Conservation (phyloP, 495 filamentous ascomycete species). For the Annulohypoxylon maeteangense region DNA sequence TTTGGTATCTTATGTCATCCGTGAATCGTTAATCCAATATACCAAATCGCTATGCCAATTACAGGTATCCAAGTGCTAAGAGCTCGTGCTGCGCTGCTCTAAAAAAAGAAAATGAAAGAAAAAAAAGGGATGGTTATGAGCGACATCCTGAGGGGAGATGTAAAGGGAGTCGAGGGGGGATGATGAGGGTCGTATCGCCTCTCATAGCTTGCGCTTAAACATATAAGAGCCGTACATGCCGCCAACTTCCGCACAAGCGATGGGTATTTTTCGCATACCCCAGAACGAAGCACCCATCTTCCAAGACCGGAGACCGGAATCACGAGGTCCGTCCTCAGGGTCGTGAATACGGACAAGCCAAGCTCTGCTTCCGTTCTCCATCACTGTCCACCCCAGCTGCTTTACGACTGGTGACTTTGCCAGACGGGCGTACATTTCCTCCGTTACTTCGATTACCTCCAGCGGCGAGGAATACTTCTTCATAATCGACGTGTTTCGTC, state of each 20-base stretch:
- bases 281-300: constrained; percentile 92
- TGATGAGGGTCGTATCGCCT: not conserved
- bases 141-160: constrained; percentile 10
- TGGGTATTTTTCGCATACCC: constrained; percentile 88
- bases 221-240: constrained; percentile 90
- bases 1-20: constrained; percentile 28
- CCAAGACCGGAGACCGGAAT: constrained; percentile 71
- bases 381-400: constrained; percentile 71
- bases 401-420: constrained; percentile 59
- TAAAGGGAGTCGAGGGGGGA: not conserved
- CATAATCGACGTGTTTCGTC: constrained; percentile 67
- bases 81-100: not conserved
- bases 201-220: constrained; percentile 68
- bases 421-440: constrained; percentile 74
- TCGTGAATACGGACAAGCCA: constrained; percentile 72
- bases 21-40: constrained; percentile 23
- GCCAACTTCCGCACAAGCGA: constrained; percentile 79
- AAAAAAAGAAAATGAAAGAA: too few species aligned
- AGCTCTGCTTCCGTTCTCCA: constrained; percentile 71
- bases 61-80: not conserved
- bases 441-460: constrained; percentile 80
- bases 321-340: constrained; percentile 46
- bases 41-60: constrained; percentile 35
- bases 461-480: constrained; percentile 72
- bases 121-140: not conserved